A percentile compares a stretch with the other conserved stretches of the same genome.
phyloP scores from a whole-genome alignment of 2,329 filamentous ascomycete species.

The Calonectria pauciramosa region DNA sequence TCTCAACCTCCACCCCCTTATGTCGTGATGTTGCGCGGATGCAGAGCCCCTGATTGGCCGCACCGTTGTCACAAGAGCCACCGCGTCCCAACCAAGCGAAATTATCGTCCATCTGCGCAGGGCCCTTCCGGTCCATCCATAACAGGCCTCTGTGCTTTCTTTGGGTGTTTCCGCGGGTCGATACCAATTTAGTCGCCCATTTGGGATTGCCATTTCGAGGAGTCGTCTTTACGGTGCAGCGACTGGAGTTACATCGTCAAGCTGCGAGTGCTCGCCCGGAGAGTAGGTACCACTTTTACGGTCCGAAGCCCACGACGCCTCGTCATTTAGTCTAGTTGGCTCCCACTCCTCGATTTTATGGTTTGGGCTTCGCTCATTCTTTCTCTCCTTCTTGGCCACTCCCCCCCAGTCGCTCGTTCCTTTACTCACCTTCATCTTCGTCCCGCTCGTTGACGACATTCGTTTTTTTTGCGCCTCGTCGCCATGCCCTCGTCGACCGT shows the following conservation, averaged over 20 bases:
- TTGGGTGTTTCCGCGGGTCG: constrained; percentile 24
- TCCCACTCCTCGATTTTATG: constrained; percentile 35
- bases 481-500: constrained; percentile 47
- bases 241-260: constrained; percentile 16
- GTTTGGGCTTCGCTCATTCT: constrained; percentile 33
- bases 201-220: constrained; percentile 9
- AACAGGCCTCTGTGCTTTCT: constrained; percentile 9
- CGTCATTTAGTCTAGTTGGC: constrained; percentile 41
- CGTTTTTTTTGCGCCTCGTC: constrained; percentile 39
- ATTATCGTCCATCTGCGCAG: constrained; percentile 47
- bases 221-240: background rate
- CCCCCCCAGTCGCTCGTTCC: constrained; percentile 25
- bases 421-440: constrained; percentile 23
- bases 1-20: constrained; percentile 23
- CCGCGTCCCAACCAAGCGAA: constrained; percentile 45
- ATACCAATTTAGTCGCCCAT: constrained; percentile 27
- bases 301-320: constrained; percentile 27
- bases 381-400: constrained; percentile 10
- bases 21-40: constrained; percentile 43
- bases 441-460: constrained; percentile 39
- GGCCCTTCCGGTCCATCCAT: constrained; percentile 26
- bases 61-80: constrained; percentile 23
- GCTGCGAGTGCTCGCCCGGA: constrained; percentile 15
- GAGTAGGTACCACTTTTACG: constrained; percentile 26
- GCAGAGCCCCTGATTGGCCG: constrained; percentile 39